Conservation (phyloP, 306 rosid species). For the Begonia fuchsioides region DNA sequence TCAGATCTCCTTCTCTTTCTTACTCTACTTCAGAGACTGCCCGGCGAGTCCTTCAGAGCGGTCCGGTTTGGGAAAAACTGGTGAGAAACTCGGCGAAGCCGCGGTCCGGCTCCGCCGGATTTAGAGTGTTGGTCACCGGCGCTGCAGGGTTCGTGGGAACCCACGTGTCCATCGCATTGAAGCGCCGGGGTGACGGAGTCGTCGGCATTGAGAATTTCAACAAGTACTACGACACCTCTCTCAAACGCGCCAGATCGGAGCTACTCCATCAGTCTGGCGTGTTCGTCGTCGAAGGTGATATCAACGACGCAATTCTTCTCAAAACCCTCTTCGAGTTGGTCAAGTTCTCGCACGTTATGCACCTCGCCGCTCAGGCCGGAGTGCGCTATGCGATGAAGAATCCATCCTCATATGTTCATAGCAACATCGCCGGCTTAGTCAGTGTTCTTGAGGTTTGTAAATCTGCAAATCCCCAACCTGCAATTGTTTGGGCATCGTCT, state of each 20-base stretch:
- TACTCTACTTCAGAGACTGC: background rate
- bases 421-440: conserved; percentile 22
- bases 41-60: conserved; percentile 13
- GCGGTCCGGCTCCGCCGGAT: background rate
- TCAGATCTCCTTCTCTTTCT: background rate
- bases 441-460: conserved; percentile 8
- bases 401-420: conserved; percentile 14
- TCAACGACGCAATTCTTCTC: conserved; percentile 11
- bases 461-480: too few relatives aligned
- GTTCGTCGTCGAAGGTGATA: conserved; percentile 14
- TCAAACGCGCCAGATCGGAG: conserved; percentile 12
- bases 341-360: conserved; percentile 22
- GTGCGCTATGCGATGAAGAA: conserved; percentile 19
- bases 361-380: conserved; percentile 12
- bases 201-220: conserved; percentile 26
- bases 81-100: conserved; percentile 1
- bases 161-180: conserved; percentile 19
- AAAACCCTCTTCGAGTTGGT: conserved; percentile 9
- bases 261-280: conserved; percentile 9
- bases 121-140: conserved; percentile 16
- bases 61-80: background rate
- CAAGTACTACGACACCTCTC: conserved; percentile 13
- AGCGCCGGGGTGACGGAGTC: conserved; percentile 17
- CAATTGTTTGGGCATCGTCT: conserved; percentile 16
- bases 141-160: conserved; percentile 23